Percentiles rank a stretch among this genome's conserved stretches.
These are phyloP conservation scores for Apophysomyces variabilis DNA, from an alignment of 371 early-diverging fungal genomes.

Conservation along the genomic window DNA sequence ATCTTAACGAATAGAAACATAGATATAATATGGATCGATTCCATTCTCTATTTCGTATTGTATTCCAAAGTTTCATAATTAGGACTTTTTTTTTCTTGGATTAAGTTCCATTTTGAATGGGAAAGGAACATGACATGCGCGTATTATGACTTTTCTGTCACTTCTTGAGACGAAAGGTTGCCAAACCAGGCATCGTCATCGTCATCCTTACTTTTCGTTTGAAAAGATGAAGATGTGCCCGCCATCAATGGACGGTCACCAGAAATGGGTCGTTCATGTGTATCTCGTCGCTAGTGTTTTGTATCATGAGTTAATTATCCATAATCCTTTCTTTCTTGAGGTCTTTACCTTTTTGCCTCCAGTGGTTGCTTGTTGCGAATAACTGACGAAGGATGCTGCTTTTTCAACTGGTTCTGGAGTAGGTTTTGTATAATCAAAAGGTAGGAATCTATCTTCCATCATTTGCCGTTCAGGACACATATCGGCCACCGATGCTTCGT, in stretches of 20 bases:
- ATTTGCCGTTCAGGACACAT: slow-evolving; percentile 38
- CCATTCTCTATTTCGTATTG: no score
- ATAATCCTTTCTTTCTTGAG: no score
- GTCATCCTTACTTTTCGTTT: neutral
- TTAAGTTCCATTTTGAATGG: no score
- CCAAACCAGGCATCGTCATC: neutral
- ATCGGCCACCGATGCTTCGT: slow-evolving; percentile 22
- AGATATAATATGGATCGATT: no score
- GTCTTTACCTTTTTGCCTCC: neutral
- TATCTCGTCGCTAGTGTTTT: no score
- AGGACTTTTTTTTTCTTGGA: no score
- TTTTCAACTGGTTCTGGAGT: neutral
- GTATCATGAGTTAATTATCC: no score
- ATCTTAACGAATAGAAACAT: no score
- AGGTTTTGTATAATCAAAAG: slow-evolving; percentile 64
- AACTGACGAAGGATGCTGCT: neutral
- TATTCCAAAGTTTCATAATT: no score
- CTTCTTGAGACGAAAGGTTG: neutral
- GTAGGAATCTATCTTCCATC: slow-evolving; percentile 64
- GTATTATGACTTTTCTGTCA: neutral
- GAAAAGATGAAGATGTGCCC: neutral
- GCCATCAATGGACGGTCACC: neutral
- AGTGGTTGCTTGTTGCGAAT: neutral
- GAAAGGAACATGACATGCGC: no score
- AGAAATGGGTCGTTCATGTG: neutral